Evolutionary conservation across 164 flowering plant genomes (phyloP).

Genomic region (Paratinospora sagittata): DNA sequence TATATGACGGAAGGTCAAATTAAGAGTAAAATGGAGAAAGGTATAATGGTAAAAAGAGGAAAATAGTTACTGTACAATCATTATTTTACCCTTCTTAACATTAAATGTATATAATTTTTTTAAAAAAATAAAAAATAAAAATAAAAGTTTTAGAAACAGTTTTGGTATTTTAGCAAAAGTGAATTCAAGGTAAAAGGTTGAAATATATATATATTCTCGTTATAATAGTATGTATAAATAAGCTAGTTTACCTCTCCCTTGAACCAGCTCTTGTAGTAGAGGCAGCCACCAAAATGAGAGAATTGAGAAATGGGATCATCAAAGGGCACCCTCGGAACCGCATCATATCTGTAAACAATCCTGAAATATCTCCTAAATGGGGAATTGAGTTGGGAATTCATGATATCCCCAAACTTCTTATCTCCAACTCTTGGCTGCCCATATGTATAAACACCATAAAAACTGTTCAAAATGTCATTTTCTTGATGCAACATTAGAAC

Average conservation of each 20-base stretch:
- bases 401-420: conserved; percentile 28
- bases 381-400: conserved; percentile 24
- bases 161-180: too few relatives aligned
- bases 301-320: conserved; percentile 37
- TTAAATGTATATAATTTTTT: too few relatives aligned
- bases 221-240: background rate
- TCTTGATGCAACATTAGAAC: conserved; percentile 43
- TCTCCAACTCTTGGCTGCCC: conserved; percentile 77
- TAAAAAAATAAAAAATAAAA: too few relatives aligned
- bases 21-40: too few relatives aligned
- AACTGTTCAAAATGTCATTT: conserved; percentile 28
- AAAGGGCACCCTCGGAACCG: conserved; percentile 58
- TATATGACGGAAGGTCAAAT: too few relatives aligned
- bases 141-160: too few relatives aligned
- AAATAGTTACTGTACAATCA: too few relatives aligned
- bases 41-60: too few relatives aligned
- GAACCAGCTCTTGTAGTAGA: conserved; percentile 41
- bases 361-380: conserved; percentile 29
- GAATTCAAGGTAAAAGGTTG: too few relatives aligned
- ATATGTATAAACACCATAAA: conserved; percentile 48
- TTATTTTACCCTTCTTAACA: too few relatives aligned
- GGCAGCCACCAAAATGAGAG: conserved; percentile 55
- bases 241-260: conserved; percentile 39
- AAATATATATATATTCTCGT: too few relatives aligned
- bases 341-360: conserved; percentile 48